Percentiles rank a stretch among this genome's conserved stretches.
Conservation (phyloP, 371 early-diverging fungal species). For the Mucor lusitanicus region DNA sequence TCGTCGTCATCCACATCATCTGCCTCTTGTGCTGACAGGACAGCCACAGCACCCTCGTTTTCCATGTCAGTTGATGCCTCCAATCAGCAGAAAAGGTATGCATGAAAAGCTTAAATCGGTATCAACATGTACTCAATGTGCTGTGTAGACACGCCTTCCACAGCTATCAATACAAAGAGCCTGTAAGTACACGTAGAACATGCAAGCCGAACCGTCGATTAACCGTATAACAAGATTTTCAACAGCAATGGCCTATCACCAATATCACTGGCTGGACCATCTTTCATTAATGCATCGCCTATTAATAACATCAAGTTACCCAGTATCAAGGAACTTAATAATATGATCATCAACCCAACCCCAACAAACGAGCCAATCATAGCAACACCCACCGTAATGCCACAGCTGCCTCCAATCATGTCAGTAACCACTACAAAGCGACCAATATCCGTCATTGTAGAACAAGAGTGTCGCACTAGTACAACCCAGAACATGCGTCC, state of each 20-base stretch:
- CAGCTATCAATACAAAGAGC: not conserved
- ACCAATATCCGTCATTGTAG: not conserved
- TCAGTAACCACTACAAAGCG: not conserved
- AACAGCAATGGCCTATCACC: not conserved
- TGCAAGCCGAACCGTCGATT: not conserved
- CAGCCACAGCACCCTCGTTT: not conserved
- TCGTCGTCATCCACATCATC: not conserved
- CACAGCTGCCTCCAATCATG: not conserved
- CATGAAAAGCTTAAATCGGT: not conserved
- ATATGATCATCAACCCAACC: not conserved
- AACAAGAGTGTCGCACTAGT: slow-evolving; percentile 1
- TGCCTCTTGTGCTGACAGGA: not conserved
- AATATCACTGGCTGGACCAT: slow-evolving; percentile 8
- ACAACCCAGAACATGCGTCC: slow-evolving; percentile 1
- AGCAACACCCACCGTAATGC: not conserved
- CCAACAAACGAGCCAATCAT: not conserved
- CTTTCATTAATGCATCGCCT: slow-evolving; percentile 7
- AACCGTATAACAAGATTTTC: not conserved
- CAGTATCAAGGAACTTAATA: slow-evolving; percentile 13
- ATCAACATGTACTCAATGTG: not conserved
- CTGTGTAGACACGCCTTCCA: not conserved
- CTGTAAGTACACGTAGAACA: not conserved
- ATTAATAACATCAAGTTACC: slow-evolving; percentile 6
- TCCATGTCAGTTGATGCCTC: not conserved
- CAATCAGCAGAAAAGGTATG: not conserved